phyloP scores from a whole-genome alignment of 148 eudicot genomes.

The Beta vulgaris region DNA sequence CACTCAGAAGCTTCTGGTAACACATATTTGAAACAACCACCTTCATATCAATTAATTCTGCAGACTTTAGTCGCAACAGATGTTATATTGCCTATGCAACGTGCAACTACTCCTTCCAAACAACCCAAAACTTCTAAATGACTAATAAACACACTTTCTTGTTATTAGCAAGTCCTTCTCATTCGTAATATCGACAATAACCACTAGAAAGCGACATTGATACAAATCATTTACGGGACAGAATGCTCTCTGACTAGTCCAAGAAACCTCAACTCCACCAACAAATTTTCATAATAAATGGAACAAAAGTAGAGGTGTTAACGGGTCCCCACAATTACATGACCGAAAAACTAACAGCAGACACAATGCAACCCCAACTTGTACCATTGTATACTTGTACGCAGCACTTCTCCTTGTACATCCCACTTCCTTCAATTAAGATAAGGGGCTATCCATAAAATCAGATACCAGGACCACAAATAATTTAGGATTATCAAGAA shows the following conservation, averaged over 20 bases:
- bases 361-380: constrained; percentile 15
- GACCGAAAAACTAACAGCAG: neutral
- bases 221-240: neutral
- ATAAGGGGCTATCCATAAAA: constrained; percentile 23
- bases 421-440: constrained; percentile 16
- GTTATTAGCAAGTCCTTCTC: neutral
- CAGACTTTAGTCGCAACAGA: neutral
- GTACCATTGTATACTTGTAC: neutral
- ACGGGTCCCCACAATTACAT: constrained; percentile 19
- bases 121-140: neutral
- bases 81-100: neutral
- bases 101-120: constrained; percentile 1
- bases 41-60: neutral
- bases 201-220: neutral
- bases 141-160: neutral
- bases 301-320: constrained; percentile 5
- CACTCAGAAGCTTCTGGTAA: neutral
- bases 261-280: neutral
- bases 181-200: neutral
- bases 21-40: neutral
- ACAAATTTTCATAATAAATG: neutral
- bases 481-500: neutral
- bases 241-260: constrained; percentile 8
- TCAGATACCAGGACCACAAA: constrained; percentile 27
- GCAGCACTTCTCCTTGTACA: constrained; percentile 2